Percentiles rank a stretch among this genome's conserved stretches.
phyloP scores from a whole-genome alignment of 2,329 filamentous ascomycete species.

The Cordyceps militaris region DNA sequence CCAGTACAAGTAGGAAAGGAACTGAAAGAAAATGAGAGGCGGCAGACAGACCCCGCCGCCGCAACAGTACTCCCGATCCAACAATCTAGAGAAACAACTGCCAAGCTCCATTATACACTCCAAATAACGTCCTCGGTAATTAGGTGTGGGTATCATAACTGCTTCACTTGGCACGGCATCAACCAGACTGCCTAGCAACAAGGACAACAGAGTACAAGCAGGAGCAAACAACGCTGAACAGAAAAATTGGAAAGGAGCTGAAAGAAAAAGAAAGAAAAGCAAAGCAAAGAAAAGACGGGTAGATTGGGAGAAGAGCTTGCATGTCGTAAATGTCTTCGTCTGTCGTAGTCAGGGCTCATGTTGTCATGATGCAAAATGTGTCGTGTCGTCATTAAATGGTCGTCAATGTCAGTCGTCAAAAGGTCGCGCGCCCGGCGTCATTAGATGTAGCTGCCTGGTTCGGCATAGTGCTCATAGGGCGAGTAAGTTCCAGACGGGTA shows the following conservation, averaged over 20 bases:
- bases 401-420: not conserved
- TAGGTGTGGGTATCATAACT: conserved; percentile 12
- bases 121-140: conserved; percentile 8
- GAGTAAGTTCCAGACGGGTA: conserved; percentile 23
- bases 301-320: conserved; percentile 15
- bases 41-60: not conserved
- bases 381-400: conserved; percentile 14
- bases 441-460: conserved; percentile 12
- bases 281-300: conserved; percentile 10
- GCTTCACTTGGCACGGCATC: conserved; percentile 10
- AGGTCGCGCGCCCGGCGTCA: not conserved
- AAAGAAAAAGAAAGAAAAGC: conserved; percentile 8
- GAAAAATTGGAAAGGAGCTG: conserved; percentile 13
- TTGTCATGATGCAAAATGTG: conserved; percentile 1
- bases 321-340: conserved; percentile 9
- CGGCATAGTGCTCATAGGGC: conserved; percentile 14
- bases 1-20: conserved; percentile 22
- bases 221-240: conserved; percentile 19
- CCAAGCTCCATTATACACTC: conserved; percentile 11
- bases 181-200: conserved; percentile 11
- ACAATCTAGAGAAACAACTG: conserved; percentile 1
- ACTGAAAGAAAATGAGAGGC: conserved; percentile 15
- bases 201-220: conserved; percentile 16
- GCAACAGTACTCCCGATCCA: not conserved
- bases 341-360: conserved; percentile 1